phyloP scores from a whole-genome alignment of 345 rosid genomes.

The Zanthoxylum bungeanum region DNA sequence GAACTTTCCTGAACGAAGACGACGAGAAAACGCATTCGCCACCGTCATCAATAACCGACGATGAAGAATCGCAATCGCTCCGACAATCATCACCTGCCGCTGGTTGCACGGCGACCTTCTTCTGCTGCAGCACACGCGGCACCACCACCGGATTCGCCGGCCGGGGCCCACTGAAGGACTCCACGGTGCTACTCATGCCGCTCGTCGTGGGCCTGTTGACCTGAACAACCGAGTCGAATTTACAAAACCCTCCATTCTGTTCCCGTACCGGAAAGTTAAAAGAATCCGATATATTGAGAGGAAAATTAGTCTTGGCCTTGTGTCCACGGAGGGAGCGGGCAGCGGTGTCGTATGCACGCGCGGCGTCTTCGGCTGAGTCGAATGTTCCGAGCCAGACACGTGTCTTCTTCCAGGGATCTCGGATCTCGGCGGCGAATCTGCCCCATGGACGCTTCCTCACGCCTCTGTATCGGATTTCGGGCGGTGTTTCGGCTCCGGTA shows the following conservation, averaged over 20 bases:
- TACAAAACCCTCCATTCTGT: not conserved
- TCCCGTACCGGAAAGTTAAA: not conserved
- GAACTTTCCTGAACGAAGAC: conserved; percentile 15
- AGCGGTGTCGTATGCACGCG: conserved; percentile 35
- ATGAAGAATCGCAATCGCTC: conserved; percentile 49
- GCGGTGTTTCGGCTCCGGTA: not conserved
- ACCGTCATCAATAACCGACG: conserved; percentile 41
- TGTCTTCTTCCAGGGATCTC: conserved; percentile 39
- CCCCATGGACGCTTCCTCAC: conserved; percentile 41
- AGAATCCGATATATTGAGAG: not conserved
- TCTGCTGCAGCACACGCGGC: conserved; percentile 7
- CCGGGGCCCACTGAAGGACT: conserved; percentile 35
- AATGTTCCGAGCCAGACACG: conserved; percentile 40
- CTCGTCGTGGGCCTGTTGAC: conserved; percentile 29
- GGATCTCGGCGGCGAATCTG: conserved; percentile 38
- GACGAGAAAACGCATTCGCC: conserved; percentile 32
- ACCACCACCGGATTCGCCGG: conserved; percentile 7
- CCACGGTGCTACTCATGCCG: conserved; percentile 43
- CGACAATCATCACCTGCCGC: conserved; percentile 36
- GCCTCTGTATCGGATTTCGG: conserved; percentile 27
- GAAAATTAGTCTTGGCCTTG: conserved; percentile 39
- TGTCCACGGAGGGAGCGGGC: conserved; percentile 34
- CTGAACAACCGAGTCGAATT: conserved; percentile 15
- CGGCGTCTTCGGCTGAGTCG: conserved; percentile 37
- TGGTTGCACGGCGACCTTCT: conserved; percentile 4